Conservation (phyloP, 352 stramenopile genomes). For the Phytophthora sansomeana region DNA sequence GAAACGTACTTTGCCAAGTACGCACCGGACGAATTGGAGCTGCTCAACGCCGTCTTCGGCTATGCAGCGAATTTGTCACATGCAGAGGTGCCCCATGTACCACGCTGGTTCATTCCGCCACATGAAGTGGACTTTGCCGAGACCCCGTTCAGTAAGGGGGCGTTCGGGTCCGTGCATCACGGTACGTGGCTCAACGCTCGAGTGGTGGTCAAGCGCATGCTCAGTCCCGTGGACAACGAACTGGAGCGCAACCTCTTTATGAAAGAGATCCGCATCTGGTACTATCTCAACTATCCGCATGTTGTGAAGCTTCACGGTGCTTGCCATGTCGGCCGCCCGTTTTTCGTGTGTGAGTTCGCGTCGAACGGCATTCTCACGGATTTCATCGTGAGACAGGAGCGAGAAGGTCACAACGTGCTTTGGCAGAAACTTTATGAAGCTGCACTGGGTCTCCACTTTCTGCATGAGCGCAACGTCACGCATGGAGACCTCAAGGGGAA, state of each 20-base stretch:
- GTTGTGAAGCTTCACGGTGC: conserved; percentile 40
- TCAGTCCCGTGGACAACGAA: conserved; percentile 25
- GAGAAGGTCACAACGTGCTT: conserved; percentile 10
- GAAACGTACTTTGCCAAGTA: conserved; percentile 30
- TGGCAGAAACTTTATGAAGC: conserved; percentile 37
- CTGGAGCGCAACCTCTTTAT: conserved; percentile 23
- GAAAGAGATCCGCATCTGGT: conserved; percentile 37
- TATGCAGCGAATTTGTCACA: conserved; percentile 22
- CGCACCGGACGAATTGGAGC: conserved; percentile 18
- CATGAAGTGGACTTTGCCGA: conserved; percentile 35
- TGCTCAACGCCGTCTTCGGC: conserved; percentile 27
- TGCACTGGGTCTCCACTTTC: conserved; percentile 32
- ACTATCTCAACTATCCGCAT: conserved; percentile 32
- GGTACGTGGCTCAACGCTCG: conserved; percentile 38
- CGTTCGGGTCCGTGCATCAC: conserved; percentile 37
- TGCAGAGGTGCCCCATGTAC: conserved; percentile 19
- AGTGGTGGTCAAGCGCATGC: conserved; percentile 45
- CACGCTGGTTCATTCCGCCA: conserved; percentile 33
- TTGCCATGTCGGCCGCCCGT: conserved; percentile 33
- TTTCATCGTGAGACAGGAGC: conserved; percentile 19
- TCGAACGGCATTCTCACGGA: conserved; percentile 33
- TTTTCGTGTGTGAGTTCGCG: conserved; percentile 38
- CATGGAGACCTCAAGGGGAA: conserved; percentile 39
- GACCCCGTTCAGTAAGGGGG: conserved; percentile 35
- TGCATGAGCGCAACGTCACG: conserved; percentile 28